A percentile compares a stretch with the other conserved stretches of the same genome.
Conservation (phyloP, 768 basidiomycete genomes). For the Suillus americanus region DNA sequence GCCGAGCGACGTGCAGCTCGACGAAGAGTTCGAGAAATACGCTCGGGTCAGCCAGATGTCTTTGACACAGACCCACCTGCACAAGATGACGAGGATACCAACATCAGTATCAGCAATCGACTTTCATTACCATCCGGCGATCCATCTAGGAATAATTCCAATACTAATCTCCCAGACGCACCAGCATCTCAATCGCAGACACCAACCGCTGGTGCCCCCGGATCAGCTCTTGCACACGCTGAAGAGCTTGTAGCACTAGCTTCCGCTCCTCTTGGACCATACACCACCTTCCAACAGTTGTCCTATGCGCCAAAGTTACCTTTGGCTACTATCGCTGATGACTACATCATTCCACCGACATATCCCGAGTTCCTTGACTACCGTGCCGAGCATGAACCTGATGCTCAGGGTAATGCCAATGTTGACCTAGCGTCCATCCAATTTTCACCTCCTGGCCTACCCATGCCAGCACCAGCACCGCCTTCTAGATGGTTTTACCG, state of each 20-base stretch:
- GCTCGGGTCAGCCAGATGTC: constrained; percentile 46
- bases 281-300: constrained; percentile 91
- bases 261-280: constrained; percentile 74
- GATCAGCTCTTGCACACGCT: constrained; percentile 42
- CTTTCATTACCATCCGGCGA: constrained; percentile 45
- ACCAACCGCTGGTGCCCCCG: constrained; percentile 32
- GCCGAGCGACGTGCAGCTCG: constrained; percentile 85
- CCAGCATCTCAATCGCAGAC: constrained; percentile 9
- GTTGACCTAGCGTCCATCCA: constrained; percentile 59
- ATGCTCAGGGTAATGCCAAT: constrained; percentile 39
- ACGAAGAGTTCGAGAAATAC: constrained; percentile 70
- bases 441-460: constrained; percentile 79
- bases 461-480: constrained; percentile 62
- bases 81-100: constrained; percentile 50
- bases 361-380: constrained; percentile 79
- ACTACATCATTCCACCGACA: constrained; percentile 89
- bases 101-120: constrained; percentile 63
- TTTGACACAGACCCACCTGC: constrained; percentile 45
- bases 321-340: constrained; percentile 84
- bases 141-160: constrained; percentile 28
- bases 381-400: constrained; percentile 61
- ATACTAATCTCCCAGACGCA: constrained; percentile 25
- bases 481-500: constrained; percentile 82
- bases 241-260: constrained; percentile 72
- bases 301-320: constrained; percentile 85